Conservation (phyloP, 208 protist species). For the Balamuthia mandrillaris region DNA sequence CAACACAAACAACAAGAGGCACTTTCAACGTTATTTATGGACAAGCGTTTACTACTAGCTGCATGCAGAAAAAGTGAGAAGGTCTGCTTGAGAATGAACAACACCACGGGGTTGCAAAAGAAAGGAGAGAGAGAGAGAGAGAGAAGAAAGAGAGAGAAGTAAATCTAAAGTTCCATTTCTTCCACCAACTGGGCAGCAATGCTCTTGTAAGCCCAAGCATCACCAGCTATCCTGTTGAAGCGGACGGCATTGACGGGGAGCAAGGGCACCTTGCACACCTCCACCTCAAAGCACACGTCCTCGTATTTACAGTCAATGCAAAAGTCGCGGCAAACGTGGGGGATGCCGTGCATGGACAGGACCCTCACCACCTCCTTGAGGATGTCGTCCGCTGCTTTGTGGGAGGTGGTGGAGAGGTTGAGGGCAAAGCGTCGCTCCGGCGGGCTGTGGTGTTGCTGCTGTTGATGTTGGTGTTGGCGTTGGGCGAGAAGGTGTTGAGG, state of each 20-base stretch:
- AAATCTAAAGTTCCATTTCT: conserved; percentile 17
- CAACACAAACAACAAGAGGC: too few relatives aligned
- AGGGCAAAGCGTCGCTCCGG: conserved; percentile 58
- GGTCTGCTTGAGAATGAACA: too few relatives aligned
- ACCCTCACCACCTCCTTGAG: conserved; percentile 50
- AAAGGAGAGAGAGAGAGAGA: too few relatives aligned
- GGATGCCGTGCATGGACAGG: conserved; percentile 2
- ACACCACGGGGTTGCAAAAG: too few relatives aligned
- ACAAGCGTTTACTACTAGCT: too few relatives aligned
- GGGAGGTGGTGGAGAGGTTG: conserved; percentile 60
- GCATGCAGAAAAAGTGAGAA: too few relatives aligned
- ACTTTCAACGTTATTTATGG: too few relatives aligned
- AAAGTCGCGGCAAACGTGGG: conserved; percentile 29
- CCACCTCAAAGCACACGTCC: conserved; percentile 43
- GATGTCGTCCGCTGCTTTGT: conserved; percentile 46
- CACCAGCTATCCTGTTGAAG: conserved; percentile 63
- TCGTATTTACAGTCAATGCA: conserved; percentile 38
- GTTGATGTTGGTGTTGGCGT: too few relatives aligned
- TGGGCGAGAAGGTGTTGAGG: too few relatives aligned
- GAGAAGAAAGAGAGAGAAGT: too few relatives aligned
- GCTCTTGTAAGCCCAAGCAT: conserved; percentile 58
- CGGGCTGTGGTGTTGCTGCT: conserved; percentile 13
- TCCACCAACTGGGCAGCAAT: neutral
- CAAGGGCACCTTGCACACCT: conserved; percentile 63
- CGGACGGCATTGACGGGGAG: conserved; percentile 58